Base-by-base conservation (phyloP, 192 early-diverging fungal species). In the Coemansia sp. region DNA sequence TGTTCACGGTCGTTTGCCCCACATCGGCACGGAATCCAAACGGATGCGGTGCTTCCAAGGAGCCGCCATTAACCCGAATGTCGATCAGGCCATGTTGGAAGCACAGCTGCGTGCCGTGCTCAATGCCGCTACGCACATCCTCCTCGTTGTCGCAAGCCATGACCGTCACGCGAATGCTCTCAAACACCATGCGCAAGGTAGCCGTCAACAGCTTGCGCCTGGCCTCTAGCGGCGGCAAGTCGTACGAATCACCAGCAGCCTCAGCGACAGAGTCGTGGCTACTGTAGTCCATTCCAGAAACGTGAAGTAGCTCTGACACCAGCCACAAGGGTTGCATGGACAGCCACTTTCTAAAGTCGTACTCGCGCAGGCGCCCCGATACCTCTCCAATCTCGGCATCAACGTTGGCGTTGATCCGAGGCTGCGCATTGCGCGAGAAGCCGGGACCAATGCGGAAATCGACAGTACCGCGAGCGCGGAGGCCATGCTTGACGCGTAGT, bases 281-380 rank as follows among this genome's bases (percentile, higher is more conserved):
- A 15, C 58, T 65, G 48, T 62, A 50, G 27, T 54, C 60, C 54
- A 59, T 17, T 1, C 53, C 40, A 10, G 42, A 15, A 3, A 59
- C 11, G 17, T 56, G 63, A 15, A 58, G 36, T 4, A 81, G 32
- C 55, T 63, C 58, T 0, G 68, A 62, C 10, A 53, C 69, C 22
- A 75, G 62, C 78, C 78, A 81, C 35, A 81, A 52, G 9, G 78
- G 78, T 65, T 75, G 78, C 78, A 75, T 74, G 1, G 78, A 67
- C 10, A 81, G 68, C 78, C 78, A 81, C n/a, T 58, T 39, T 9
- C 61, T 32, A 34, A 75, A 81, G 8, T 81, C 78, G 39, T 69
- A 62, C 35, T 81, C 72, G 56, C 78, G 72, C 34, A 75, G 18
- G 61, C 65, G 68, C 10, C 40, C 56, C 1, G 50, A 48, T 8